A percentile compares a stretch with the other conserved stretches of the same genome.
phyloP scores from a whole-genome alignment of 257 asterid species.

The Scutellaria minor region DNA sequence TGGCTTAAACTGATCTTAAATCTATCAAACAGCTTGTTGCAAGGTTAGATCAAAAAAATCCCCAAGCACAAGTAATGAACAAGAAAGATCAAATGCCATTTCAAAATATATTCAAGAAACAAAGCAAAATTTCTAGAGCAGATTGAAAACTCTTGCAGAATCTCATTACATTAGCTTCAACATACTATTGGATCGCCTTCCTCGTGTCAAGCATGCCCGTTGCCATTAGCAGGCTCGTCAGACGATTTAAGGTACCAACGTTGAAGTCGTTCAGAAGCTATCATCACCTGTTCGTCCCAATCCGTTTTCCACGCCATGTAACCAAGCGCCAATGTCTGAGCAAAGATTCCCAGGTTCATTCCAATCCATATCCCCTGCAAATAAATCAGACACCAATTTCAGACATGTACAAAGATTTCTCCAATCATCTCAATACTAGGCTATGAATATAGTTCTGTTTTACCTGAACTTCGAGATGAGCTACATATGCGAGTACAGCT shows the following conservation, averaged over 20 bases:
- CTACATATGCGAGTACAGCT: constrained; percentile 66
- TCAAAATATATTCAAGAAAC: not conserved
- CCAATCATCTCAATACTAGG: not conserved
- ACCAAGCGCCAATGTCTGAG: constrained; percentile 68
- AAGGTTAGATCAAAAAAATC: too few species aligned
- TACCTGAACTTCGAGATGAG: constrained; percentile 68
- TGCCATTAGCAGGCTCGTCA: constrained; percentile 38
- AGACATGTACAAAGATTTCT: not conserved
- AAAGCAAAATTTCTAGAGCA: not conserved
- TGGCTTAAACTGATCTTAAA: too few species aligned
- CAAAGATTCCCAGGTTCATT: constrained; percentile 65
- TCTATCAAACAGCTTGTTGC: too few species aligned
- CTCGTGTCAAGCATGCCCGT: constrained; percentile 39
- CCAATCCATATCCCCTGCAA: constrained; percentile 92
- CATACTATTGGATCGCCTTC: not conserved
- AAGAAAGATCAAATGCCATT: too few species aligned
- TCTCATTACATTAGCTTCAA: not conserved
- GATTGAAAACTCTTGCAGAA: not conserved
- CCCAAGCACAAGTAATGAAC: too few species aligned
- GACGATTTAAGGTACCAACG: constrained; percentile 63
- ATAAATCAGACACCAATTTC: not conserved
- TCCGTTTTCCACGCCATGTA: constrained; percentile 78
- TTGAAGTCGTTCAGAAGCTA: constrained; percentile 46
- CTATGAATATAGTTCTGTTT: not conserved
- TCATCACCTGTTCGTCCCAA: constrained; percentile 70